Evolutionary conservation across 2,329 filamentous ascomycete genomes (phyloP), one percentile per base, ranked within the genome.

Genomic region (Eurotiales sp.): DNA sequence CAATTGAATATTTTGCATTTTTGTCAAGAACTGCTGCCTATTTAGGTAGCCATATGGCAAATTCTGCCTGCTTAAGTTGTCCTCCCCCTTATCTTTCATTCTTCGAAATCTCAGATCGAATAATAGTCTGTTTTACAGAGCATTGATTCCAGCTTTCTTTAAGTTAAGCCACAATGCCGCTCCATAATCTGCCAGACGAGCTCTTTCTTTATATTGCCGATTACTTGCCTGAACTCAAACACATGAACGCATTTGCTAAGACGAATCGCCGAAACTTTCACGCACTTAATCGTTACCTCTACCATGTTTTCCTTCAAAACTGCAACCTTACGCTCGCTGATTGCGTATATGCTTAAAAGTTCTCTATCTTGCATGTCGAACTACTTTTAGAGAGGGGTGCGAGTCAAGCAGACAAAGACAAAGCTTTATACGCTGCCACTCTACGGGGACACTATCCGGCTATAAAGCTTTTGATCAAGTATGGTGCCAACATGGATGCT

Each of bases 401-500:
- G 21, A 15, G 7, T 3, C 8, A 15, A 2, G 15, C 34, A 37
- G 34, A 37, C 17, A 37, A 37, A 21, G 34, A 37, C 17, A 21
- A 15, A 21, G 34, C 34, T 37, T 37, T 37, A 37, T 37, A 37
- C 12, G 2, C 17, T 8, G 34, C 34, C 34, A 8, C 34, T 2
- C 7, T 19, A 37, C 15, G 8, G 3, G 3, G 21, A 12, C 29
- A 14, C 10, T 14, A 8, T 11, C 11, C 34, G 8, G 21, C 15
- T 7, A 37, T 15, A 15, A 29, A 39, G 32, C 23, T 45, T 30
- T 6, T 51, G 14, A 32, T 51, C 19, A 14, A 45, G n/a, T 21
- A 14, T 40, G 41, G 32, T 7, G 48, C 48, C 17, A 32, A 32
- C 15, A 32, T 40, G 3, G 45, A 51, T 40, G 41, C 41, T 10